phyloP scores from a whole-genome alignment of 2,329 filamentous ascomycete species.

The Sporothrix dimorphospora region DNA sequence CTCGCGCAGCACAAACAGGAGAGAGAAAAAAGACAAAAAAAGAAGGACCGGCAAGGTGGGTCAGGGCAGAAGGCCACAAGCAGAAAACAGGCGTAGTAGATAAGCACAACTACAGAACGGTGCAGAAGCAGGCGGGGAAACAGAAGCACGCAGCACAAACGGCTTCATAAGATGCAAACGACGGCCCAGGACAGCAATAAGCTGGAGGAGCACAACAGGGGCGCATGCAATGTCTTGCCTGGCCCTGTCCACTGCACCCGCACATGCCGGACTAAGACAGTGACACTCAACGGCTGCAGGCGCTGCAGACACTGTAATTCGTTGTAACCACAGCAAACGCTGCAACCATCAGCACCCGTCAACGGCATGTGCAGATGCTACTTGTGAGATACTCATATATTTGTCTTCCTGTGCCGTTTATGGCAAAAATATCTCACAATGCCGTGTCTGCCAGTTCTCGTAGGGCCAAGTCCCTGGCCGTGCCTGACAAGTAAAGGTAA shows the following conservation, averaged over 20 bases:
- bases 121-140: neutral
- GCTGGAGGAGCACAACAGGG: neutral
- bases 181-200: neutral
- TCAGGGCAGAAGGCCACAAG: neutral
- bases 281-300: conserved; percentile 19
- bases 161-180: neutral
- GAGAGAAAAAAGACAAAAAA: neutral
- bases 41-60: neutral
- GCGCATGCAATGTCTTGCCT: neutral
- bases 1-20: neutral
- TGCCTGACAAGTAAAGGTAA: too few species aligned
- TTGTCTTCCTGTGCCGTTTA: neutral
- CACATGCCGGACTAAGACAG: conserved; percentile 23
- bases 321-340: neutral
- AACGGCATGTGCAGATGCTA: neutral
- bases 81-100: neutral
- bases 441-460: neutral
- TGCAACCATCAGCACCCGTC: neutral
- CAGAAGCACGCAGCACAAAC: neutral
- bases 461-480: neutral
- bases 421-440: neutral
- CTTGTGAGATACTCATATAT: neutral
- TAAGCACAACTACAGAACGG: neutral
- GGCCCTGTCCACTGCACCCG: neutral
- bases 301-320: conserved; percentile 11